Evolutionary conservation across 148 eudicot species (phyloP), one percentile per base, ranked within the genome.

Genomic region (Silene uniflora): DNA sequence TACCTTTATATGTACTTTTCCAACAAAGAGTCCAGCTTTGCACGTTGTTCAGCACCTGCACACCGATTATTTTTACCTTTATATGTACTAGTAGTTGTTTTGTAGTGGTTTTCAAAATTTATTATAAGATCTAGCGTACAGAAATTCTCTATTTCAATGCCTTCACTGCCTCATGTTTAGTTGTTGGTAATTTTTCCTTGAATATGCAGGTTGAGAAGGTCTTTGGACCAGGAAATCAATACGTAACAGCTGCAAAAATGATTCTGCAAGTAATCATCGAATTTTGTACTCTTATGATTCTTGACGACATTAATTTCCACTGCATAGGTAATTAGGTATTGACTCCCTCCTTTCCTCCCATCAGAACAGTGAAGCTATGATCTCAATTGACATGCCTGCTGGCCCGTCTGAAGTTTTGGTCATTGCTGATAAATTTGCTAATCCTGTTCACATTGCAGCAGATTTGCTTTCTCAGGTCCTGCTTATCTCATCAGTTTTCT

Each of bases 201-300:
- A 65, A 73, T 72, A 52, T 86, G 81, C 83, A 96, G 99, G 99
- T 89, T 73, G 97, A 92, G 84, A 96, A 96, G 88, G 87, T 92
- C 62, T 96, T 91, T 83, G 99, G 99, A 81, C 99, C 99, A 59
- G 99, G 99, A 73, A 92, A 96, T 87, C 99, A 96, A 80, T 96
- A 91, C 81, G 99, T 96, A 72, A 96, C 99, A 14, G 98, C 98
- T 84, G 99, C 99, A 78, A 96, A 96, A 85, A 96, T 96, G 99
- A 96, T 92, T 76, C 93, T 96, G 55, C 98, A 96, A 84, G 99
- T 96, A 88, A 73, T 16, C 16, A 23, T 69, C 12, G 2, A 39
- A 39, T 74, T 23, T 25, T 62, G 11, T 16, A 75, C 21, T 52
- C 18, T 12, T 10, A 49, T 49, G 21, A 46, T 12, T 67, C 17